Evolutionary conservation across 2,329 filamentous ascomycete genomes (phyloP).

Genomic region (Calonectria pseudoreteaudii): DNA sequence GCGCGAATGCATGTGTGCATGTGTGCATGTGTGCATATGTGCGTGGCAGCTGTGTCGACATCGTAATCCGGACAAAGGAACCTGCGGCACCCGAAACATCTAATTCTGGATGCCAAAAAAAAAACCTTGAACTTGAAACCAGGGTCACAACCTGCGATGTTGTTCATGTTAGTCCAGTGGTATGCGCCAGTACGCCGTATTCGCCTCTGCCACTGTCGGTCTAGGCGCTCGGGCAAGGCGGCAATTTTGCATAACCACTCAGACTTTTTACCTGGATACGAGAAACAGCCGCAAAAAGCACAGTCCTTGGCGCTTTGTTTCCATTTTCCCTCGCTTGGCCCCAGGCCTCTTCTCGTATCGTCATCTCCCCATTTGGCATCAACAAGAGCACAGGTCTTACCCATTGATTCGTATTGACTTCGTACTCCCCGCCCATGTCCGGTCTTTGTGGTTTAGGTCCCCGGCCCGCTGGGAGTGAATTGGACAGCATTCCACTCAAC

Average conservation of each 20-base stretch:
- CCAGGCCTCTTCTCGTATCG: constrained; percentile 29
- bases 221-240: constrained; percentile 9
- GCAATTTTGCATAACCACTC: constrained; percentile 14
- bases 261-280: constrained; percentile 16
- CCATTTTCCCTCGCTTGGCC: constrained; percentile 16
- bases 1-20: neutral
- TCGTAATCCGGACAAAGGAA: constrained; percentile 8
- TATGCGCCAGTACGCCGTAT: constrained; percentile 7
- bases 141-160: neutral
- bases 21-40: constrained; percentile 1
- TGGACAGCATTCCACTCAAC: constrained; percentile 28
- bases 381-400: constrained; percentile 21
- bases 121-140: constrained; percentile 13
- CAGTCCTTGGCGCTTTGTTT: constrained; percentile 18
- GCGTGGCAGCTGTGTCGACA: constrained; percentile 9
- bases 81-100: constrained; percentile 1
- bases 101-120: constrained; percentile 1
- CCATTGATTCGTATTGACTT: constrained; percentile 38
- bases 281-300: constrained; percentile 20
- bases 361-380: constrained; percentile 27
- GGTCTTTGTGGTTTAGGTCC: constrained; percentile 20
- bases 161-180: neutral
- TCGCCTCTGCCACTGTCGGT: constrained; percentile 4
- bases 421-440: constrained; percentile 24
- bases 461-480: constrained; percentile 17